A percentile compares a stretch with the other conserved stretches of the same genome.
These are phyloP conservation scores for Amaranthus palmeri DNA, from an alignment of 148 eudicot species.

Conservation along the genomic window DNA sequence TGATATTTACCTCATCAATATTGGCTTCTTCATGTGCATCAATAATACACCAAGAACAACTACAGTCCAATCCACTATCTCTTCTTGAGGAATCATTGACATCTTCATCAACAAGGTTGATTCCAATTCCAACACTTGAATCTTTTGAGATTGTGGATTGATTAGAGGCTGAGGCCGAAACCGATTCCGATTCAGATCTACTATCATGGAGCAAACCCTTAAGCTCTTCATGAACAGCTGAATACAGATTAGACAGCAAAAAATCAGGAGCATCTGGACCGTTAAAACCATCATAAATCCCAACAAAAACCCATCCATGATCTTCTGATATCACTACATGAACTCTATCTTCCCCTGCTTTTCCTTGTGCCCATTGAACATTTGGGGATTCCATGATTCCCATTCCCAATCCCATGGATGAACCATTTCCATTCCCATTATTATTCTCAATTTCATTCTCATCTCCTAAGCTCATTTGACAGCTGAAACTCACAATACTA, in stretches of 20 bases:
- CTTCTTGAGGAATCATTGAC: constrained; percentile 12
- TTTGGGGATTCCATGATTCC: constrained; percentile 2
- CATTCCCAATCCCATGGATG: constrained; percentile 24
- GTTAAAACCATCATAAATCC: constrained; percentile 88
- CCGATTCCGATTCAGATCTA: constrained; percentile 14
- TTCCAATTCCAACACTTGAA: neutral
- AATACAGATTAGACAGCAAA: constrained; percentile 63
- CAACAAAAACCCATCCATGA: constrained; percentile 88
- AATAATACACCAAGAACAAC: constrained; percentile 6
- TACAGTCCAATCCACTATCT: constrained; percentile 9
- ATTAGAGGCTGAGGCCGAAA: constrained; percentile 15
- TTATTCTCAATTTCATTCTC: constrained; percentile 31
- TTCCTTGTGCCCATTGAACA: constrained; percentile 94
- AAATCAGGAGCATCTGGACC: constrained; percentile 96
- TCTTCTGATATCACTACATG: constrained; percentile 82
- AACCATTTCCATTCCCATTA: neutral
- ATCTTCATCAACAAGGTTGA: constrained; percentile 15
- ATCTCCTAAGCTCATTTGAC: constrained; percentile 58
- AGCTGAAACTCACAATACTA: constrained; percentile 48
- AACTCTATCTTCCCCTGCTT: constrained; percentile 91
- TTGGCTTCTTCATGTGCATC: constrained; percentile 29
- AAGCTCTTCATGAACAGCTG: constrained; percentile 66
- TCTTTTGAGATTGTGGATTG: constrained; percentile 29
- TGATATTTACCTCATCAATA: constrained; percentile 28
- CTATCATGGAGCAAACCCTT: constrained; percentile 63